These are phyloP conservation scores for Fusarium udum DNA, from an alignment of 2,329 filamentous ascomycete genomes.

Conservation along the genomic window DNA sequence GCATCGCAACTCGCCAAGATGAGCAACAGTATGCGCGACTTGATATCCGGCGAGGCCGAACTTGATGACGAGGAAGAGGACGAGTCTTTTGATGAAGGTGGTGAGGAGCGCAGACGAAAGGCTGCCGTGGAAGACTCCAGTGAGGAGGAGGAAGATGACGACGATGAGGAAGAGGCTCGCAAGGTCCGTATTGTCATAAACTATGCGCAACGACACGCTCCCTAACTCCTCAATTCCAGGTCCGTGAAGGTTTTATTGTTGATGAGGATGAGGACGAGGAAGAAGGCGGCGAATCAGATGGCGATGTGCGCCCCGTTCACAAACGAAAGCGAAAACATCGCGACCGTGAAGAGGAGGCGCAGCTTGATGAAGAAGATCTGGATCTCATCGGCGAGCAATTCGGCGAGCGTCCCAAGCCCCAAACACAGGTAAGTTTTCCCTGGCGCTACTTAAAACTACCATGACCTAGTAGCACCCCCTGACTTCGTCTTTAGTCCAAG, in stretches of 20 bases:
- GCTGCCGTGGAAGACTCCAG: constrained; percentile 78
- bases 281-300: constrained; percentile 68
- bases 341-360: constrained; percentile 85
- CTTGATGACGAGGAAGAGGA: constrained; percentile 88
- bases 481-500: constrained; percentile 69
- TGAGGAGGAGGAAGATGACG: constrained; percentile 91
- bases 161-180: constrained; percentile 85
- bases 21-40: constrained; percentile 73
- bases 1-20: constrained; percentile 55
- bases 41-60: constrained; percentile 87
- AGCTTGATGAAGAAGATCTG: constrained; percentile 94
- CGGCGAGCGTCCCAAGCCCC: constrained; percentile 68
- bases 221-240: constrained; percentile 58
- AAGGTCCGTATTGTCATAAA: constrained; percentile 62
- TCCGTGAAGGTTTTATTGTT: constrained; percentile 95
- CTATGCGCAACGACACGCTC: neutral
- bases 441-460: neutral
- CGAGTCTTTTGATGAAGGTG: constrained; percentile 82
- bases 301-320: constrained; percentile 61
- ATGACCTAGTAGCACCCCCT: neutral
- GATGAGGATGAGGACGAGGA: constrained; percentile 88
- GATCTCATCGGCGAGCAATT: constrained; percentile 90
- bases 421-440: constrained; percentile 71
- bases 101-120: constrained; percentile 64
- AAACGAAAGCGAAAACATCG: constrained; percentile 80